phyloP scores from a whole-genome alignment of 768 basidiomycete genomes.

The Leucocoprinus birnbaumii region DNA sequence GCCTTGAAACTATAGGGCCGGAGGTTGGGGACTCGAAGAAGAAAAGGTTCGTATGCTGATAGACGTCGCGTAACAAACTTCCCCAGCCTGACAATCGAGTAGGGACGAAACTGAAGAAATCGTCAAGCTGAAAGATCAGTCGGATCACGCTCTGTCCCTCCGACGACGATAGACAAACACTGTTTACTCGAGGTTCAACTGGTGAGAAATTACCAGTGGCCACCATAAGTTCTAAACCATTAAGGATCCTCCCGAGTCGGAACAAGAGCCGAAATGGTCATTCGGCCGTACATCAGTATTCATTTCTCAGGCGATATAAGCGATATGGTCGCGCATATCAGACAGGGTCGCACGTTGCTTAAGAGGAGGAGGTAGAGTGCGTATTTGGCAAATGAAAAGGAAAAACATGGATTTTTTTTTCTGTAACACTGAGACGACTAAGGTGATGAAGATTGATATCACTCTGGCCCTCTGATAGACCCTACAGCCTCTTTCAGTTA shows the following conservation, averaged over 20 bases:
- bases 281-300: neutral
- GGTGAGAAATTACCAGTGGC: neutral
- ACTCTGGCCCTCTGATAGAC: too few species aligned
- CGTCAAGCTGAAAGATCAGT: neutral
- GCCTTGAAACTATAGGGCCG: neutral
- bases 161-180: neutral
- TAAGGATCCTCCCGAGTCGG: slow-evolving; percentile 12
- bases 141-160: slow-evolving; percentile 5
- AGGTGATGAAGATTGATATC: neutral
- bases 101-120: neutral
- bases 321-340: neutral
- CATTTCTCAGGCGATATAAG: slow-evolving; percentile 2
- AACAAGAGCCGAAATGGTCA: neutral
- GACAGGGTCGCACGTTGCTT: neutral
- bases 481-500: too few species aligned
- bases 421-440: neutral
- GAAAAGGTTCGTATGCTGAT: neutral
- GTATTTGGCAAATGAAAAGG: neutral
- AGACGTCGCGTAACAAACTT: neutral
- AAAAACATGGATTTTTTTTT: slow-evolving; percentile 5
- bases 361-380: neutral
- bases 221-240: neutral
- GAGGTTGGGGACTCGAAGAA: neutral
- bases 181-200: slow-evolving; percentile 8
- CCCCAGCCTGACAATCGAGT: neutral